Evolutionary conservation across 257 asterid genomes (phyloP), one percentile per base, ranked within the genome.

Genomic region (Plantago ovata): DNA sequence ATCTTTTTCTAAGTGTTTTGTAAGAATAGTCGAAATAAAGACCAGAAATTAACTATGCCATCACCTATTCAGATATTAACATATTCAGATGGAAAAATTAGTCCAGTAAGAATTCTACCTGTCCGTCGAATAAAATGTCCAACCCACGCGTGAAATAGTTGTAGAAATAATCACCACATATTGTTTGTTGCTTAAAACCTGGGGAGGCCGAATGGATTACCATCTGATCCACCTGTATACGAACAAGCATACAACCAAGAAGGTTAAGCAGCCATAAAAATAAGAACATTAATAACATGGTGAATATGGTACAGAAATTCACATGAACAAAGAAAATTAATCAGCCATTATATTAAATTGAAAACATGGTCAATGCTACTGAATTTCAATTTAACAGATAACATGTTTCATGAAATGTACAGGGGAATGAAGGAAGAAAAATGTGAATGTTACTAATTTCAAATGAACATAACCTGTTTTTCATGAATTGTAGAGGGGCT

Each of bases 351-450:
- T n/a, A n/a, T n/a, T n/a, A n/a, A n/a, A n/a, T n/a, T n/a, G n/a
- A n/a, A n/a, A n/a, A n/a, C n/a, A n/a, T n/a, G n/a, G n/a, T n/a
- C n/a, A n/a, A n/a, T n/a, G n/a, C n/a, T n/a, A n/a, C n/a, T 13
- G 36, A 19, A 51, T 45, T 50, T 58, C 46, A 32, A 39, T 45
- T 5, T 43, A 22, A 20, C 43, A 60, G 21, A 51, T 40, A 23
- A 79, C 95, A 94, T 86, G 91, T 69, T 86, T 86, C n/a, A 74
- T 88, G 94, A 28, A 88, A 72, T 51, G 94, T 95, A 48, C 94
- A 81, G 18, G n/a, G n/a, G n/a, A n/a, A n/a, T n/a, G n/a, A n/a
- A n/a, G n/a, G n/a, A n/a, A n/a, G n/a, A n/a, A n/a, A n/a, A n/a
- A n/a, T n/a, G n/a, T n/a, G n/a, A n/a, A n/a, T n/a, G n/a, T n/a